Base-by-base conservation (phyloP, 1,284 basidiomycete genomes). In the Puccinia coronata region DNA sequence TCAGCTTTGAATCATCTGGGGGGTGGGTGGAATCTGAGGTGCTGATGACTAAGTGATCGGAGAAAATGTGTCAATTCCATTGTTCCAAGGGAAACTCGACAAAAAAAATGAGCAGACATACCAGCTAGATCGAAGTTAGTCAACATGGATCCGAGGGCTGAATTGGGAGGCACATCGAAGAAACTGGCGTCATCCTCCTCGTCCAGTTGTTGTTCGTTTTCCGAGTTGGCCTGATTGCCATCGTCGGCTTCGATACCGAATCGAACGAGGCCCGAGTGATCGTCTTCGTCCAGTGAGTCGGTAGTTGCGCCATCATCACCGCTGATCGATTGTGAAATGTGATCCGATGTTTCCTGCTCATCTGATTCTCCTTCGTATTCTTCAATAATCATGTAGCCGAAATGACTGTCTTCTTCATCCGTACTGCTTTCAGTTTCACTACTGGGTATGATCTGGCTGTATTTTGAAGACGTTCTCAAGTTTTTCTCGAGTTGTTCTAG, bases 281-380 rank as follows among this genome's bases (percentile, higher is more conserved):
- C 84, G 36, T 84, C 83, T 55, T 84, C 84, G 67, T 84, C 84
- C 25, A 84, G 70, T 16, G 83, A 83, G 78, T 84, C 84, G 41
- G 84, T 84, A 0, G 84, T 84, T 31, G 84, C 83, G 36, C 83
- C 84, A 47, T 82, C 83, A 36, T 83, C 82, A 31, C 82, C 83
- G 31, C 65, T 57, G 9, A 41, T 47, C 12, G 49, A 59, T 39
- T 61, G 34, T 5, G 20, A 41, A n/a, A 5, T 57, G 69, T 39
- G 63, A 67, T 41, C 43, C 31, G 28, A 11, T 14, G n/a, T 18
- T 28, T 75, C 55, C 11, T 59, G 53, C 2, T 55, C 31, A 12
- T 43, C 25, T 4, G 31, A 2, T 4, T 55, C 72, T 20, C 39
- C 61, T 25, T 53, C 65, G n/a, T 57, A 39, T 34, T 78, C 76